phyloP scores from a whole-genome alignment of 768 basidiomycete species.

The Collybia nuda region DNA sequence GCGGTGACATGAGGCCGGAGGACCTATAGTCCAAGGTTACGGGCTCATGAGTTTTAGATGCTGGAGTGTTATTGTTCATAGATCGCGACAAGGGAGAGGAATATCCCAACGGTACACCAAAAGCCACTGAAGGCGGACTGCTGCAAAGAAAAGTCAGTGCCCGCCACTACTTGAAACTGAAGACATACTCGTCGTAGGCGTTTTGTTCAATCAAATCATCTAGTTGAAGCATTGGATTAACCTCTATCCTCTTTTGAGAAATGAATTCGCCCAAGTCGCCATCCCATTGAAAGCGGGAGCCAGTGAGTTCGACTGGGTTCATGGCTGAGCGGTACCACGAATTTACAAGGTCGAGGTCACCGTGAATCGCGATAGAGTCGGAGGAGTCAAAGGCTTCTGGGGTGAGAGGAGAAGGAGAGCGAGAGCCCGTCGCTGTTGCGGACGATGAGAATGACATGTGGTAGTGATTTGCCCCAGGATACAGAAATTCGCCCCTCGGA shows the following conservation, averaged over 20 bases:
- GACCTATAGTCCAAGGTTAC: conserved; percentile 26
- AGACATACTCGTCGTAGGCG: conserved; percentile 72
- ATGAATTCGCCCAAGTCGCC: conserved; percentile 35
- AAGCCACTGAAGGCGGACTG: conserved; percentile 35
- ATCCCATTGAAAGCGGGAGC: conserved; percentile 42
- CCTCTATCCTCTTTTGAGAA: conserved; percentile 45
- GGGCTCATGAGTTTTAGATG: conserved; percentile 16
- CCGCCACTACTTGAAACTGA: conserved; percentile 10
- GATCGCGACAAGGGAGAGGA: conserved; percentile 29
- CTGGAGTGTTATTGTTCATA: conserved; percentile 14
- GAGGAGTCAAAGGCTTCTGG: conserved; percentile 62
- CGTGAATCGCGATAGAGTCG: conserved; percentile 49
- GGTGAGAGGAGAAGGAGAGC: conserved; percentile 72
- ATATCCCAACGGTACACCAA: conserved; percentile 27
- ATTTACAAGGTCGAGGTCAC: conserved; percentile 42
- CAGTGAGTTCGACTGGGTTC: conserved; percentile 38
- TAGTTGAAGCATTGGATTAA: conserved; percentile 59
- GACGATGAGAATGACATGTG: conserved; percentile 65
- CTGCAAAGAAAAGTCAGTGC: conserved; percentile 10
- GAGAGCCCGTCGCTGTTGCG: conserved; percentile 53
- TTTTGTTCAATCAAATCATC: conserved; percentile 75
- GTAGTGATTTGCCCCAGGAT: background rate
- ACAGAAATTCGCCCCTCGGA: background rate
- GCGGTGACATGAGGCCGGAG: conserved; percentile 29
- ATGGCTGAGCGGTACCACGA: conserved; percentile 57